Evolutionary conservation across 306 rosid species (phyloP), one percentile per base, ranked within the genome.

Genomic region (Castanopsis chinensis): DNA sequence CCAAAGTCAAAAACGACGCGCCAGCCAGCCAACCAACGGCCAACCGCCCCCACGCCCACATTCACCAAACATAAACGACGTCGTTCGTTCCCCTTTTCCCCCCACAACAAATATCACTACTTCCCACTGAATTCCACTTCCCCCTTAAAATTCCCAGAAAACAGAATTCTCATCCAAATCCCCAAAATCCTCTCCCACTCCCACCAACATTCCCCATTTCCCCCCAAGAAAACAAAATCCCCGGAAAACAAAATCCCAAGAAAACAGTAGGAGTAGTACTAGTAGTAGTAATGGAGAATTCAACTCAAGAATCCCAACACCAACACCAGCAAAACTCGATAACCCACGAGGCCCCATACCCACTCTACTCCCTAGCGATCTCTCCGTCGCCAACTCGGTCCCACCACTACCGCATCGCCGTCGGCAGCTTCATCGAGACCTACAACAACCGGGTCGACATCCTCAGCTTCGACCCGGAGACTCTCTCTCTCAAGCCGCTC

Each of bases 401-500:
- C 28, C 80, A 78, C 25, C 77, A 75, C 74, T 81, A 82, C 32
- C 92, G 89, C 3, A 67, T 95, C 72, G 99, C 99, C 45, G 84
- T 95, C 4, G 98, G 99, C 8, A 91, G 94, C 87, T 93, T 95
- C 93, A 73, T 93, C 14, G 99, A 95, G 52, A 92, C 93, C 6
- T 90, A 84, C 83, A 78, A 91, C 4, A 95, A 95, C 83, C 98
- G 98, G 27, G 87, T 95, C 27, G 97, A 95, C 69, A 81, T 95
- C 45, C 88, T 95, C 79, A 78, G 90, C n/a, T 95, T 95, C 92
- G 90, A 93, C 81, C 89, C 96, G 3, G 94, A 95, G 3, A 61
- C 91, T 33, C 84, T 85, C 54, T 57, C 94, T 57, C 45, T 95
- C 0, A 72, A 76, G 4, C 67, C 90, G 4, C 79, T 81, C 6